These are phyloP conservation scores for Rutstroemia sp. DNA, from an alignment of 2,329 filamentous ascomycete species.

Conservation along the genomic window DNA sequence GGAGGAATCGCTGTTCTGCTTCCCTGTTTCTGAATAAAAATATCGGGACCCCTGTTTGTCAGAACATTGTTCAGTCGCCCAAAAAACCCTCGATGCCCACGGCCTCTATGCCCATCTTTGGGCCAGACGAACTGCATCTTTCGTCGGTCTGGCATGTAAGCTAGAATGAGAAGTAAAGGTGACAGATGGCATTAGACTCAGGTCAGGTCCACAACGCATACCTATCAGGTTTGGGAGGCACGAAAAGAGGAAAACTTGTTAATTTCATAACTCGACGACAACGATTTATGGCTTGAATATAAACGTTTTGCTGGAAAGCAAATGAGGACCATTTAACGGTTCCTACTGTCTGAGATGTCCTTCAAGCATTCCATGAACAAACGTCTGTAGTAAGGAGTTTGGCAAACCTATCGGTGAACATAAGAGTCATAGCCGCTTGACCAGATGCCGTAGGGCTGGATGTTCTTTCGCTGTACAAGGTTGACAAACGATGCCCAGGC, in stretches of 20 bases:
- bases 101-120: conserved; percentile 24
- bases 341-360: background rate
- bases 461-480: too few relatives aligned
- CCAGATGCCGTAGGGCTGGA: too few relatives aligned
- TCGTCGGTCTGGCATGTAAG: conserved; percentile 2
- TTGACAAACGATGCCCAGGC: background rate
- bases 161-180: too few relatives aligned
- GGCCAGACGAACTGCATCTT: conserved; percentile 26
- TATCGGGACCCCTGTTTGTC: conserved; percentile 34
- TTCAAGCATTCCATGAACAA: background rate
- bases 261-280: too few relatives aligned
- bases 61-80: conserved; percentile 31
- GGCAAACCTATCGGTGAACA: background rate
- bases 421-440: background rate
- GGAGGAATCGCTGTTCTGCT: conserved; percentile 16
- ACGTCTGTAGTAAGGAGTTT: background rate
- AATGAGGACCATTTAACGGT: background rate
- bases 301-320: too few relatives aligned
- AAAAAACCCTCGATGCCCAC: conserved; percentile 22
- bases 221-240: background rate
- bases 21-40: conserved; percentile 29
- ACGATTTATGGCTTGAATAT: too few relatives aligned
- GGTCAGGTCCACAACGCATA: background rate
- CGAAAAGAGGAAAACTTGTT: too few relatives aligned
- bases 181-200: background rate